Evolutionary conservation across 192 early-diverging fungal genomes (phyloP), one percentile per base, ranked within the genome.

Genomic region (Coemansia sp.): DNA sequence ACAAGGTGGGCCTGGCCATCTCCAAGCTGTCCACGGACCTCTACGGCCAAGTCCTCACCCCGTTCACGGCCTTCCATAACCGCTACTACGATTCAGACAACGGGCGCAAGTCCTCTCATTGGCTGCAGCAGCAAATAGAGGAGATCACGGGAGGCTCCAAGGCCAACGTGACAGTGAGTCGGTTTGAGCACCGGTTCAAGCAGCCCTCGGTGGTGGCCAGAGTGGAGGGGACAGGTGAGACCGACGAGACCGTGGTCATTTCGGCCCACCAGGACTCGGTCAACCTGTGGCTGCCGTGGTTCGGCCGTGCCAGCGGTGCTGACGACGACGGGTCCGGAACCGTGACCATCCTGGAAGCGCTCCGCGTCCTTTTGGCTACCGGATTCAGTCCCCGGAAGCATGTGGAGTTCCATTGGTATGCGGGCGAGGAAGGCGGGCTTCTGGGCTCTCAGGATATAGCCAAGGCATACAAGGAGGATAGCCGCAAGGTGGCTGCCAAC

Each of bases 381-480:
- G 87, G 81, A 0, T 89, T 93, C 58, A 72, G 70, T 18, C 93
- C 91, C 14, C 47, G 74, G 7, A 66, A 84, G 53, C 83, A 92
- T n/a, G 89, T 98, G 33, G 94, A 96, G 64, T 96, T 96, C 82
- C 94, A 96, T 80, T 98, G 90, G 89, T 93, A 94, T 65, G 84
- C 89, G 46, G 94, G 81, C 51, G 91, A 96, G 78, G 92, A 94
- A 73, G 91, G 80, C 56, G 93, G 92, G 31, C 79, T 98, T 13
- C 79, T 95, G 53, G 94, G 96, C 13, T 90, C 87, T 23, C 92
- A 94, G 79, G 89, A 81, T 51, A 83, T 96, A 50, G 88, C 90
- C 12, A 48, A 75, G 31, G 63, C 82, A 26, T 96, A 94, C 73
- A 70, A 81, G 53, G 52, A 75, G 13, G 65, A 72, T n/a, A 65